Percentiles rank a stretch among this genome's conserved stretches.
phyloP scores from a whole-genome alignment of 768 basidiomycete species.

The Mrakia blollopis region DNA sequence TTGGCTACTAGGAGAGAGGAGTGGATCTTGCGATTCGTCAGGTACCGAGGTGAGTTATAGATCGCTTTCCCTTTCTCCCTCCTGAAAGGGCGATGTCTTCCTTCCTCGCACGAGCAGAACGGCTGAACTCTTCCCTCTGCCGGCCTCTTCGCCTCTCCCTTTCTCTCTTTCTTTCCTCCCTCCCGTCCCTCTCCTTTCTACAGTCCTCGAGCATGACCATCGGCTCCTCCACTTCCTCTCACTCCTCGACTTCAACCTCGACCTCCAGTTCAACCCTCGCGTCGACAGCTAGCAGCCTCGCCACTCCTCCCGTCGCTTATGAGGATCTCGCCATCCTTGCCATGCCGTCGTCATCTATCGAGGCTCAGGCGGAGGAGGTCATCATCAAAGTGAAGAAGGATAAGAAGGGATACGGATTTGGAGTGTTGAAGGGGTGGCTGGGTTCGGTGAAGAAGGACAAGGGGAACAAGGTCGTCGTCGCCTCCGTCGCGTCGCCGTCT shows the following conservation, averaged over 20 bases:
- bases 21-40: not conserved
- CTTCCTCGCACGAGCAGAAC: not conserved
- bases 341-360: not conserved
- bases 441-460: not conserved
- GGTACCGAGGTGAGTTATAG: not conserved
- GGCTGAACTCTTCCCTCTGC: not conserved
- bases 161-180: not conserved
- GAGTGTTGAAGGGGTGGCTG: constrained; percentile 17
- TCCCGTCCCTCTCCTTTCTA: not conserved
- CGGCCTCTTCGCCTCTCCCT: not conserved
- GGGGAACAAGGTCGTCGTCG: not conserved
- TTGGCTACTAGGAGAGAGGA: constrained; percentile 12
- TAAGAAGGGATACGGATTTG: constrained; percentile 12
- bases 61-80: not conserved
- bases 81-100: not conserved
- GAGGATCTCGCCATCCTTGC: not conserved
- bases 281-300: not conserved
- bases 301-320: not conserved
- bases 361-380: not conserved
- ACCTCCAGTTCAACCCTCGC: not conserved
- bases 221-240: not conserved
- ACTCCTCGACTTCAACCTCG: not conserved
- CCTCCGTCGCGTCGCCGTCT: not conserved
- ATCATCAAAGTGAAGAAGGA: not conserved
- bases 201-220: constrained; percentile 2